A percentile compares a stretch with the other conserved stretches of the same genome.
Evolutionary conservation across 1,284 basidiomycete genomes (phyloP).

Genomic region (Trichosporon faecale): DNA sequence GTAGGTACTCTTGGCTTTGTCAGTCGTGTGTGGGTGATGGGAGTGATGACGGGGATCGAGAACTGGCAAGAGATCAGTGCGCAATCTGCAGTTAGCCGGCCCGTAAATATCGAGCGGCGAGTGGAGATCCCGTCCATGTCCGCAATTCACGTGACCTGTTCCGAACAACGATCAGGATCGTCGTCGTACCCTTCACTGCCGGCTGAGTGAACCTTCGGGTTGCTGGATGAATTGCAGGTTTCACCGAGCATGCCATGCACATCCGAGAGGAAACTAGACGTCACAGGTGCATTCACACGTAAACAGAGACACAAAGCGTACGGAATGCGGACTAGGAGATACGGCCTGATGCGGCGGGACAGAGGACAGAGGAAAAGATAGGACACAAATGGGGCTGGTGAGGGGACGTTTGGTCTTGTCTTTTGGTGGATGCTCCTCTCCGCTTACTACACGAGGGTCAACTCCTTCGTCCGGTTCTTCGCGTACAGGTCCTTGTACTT

Average conservation of each 20-base stretch:
- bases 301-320: background rate
- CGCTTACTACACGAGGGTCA: constrained; percentile 46
- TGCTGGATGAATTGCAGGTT: background rate
- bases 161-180: background rate
- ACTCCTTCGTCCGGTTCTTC: constrained; percentile 50
- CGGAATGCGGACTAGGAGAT: background rate
- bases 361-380: background rate
- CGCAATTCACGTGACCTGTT: background rate
- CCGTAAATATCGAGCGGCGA: background rate
- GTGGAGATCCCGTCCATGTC: background rate
- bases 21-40: background rate
- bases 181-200: background rate
- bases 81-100: background rate
- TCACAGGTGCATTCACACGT: constrained; percentile 1
- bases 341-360: background rate
- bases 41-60: background rate
- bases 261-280: background rate
- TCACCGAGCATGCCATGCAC: background rate
- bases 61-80: background rate
- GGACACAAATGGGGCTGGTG: background rate
- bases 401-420: background rate
- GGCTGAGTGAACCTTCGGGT: background rate
- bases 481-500: constrained; percentile 68
- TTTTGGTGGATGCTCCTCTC: background rate
- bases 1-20: background rate